Percentiles rank a stretch among this genome's conserved stretches.
Evolutionary conservation across 1,139 yeast species (phyloP).

Genomic region (Taphrina pruni): DNA sequence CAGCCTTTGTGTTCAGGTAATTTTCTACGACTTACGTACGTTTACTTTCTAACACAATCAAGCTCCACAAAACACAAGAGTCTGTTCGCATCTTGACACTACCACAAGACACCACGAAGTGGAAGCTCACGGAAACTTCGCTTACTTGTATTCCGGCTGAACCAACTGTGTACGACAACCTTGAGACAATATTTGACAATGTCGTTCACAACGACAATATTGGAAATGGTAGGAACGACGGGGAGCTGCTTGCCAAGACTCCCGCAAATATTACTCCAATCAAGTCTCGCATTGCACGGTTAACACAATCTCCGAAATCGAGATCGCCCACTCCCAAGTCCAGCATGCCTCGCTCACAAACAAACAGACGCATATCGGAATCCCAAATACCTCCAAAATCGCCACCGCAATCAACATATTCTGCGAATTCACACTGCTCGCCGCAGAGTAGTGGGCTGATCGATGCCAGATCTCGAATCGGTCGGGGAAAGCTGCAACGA

Average conservation of each 20-base stretch:
- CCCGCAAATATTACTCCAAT: not conserved
- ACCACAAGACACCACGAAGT: not conserved
- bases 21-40: too few species aligned
- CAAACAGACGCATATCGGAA: not conserved
- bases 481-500: not conserved
- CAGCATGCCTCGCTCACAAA: not conserved
- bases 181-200: not conserved
- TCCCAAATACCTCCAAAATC: not conserved
- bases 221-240: not conserved
- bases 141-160: not conserved
- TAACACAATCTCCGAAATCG: slow-evolving; percentile 2
- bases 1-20: slow-evolving; percentile 2
- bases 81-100: not conserved
- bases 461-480: slow-evolving; percentile 1
- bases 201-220: not conserved
- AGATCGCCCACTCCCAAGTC: not conserved
- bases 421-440: not conserved
- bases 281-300: slow-evolving; percentile 3
- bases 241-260: not conserved
- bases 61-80: not conserved
- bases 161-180: not conserved
- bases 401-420: not conserved
- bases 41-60: not conserved
- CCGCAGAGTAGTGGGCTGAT: not conserved
- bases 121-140: not conserved